phyloP scores from a whole-genome alignment of 1,284 basidiomycete genomes.

The Prillingera fragicola region DNA sequence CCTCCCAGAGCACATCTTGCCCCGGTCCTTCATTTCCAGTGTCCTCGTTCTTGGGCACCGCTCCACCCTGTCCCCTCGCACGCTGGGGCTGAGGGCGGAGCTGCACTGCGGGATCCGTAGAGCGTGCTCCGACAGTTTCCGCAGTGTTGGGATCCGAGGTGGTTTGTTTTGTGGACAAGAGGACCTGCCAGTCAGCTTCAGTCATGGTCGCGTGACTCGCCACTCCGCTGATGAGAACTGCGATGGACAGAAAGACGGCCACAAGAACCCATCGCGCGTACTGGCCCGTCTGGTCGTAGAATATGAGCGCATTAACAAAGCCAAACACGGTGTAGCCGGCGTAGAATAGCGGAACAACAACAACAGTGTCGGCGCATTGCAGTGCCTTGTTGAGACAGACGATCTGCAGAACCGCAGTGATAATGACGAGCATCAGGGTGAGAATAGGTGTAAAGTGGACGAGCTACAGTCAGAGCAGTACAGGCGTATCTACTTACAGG shows the following conservation, averaged over 20 bases:
- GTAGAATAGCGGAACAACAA: constrained; percentile 68
- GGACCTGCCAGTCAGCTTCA: constrained; percentile 22
- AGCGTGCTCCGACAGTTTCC: too few relatives aligned
- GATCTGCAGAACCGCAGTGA: constrained; percentile 81
- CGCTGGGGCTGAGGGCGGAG: too few relatives aligned
- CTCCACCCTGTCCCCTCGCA: too few relatives aligned
- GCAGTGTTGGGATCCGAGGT: constrained; percentile 16
- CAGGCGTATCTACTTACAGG: constrained; percentile 26
- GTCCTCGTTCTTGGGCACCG: constrained; percentile 5
- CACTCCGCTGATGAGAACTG: constrained; percentile 77
- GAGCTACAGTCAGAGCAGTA: constrained; percentile 50
- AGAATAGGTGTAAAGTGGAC: constrained; percentile 72
- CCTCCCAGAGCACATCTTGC: constrained; percentile 13
- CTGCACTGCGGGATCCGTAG: constrained; percentile 13
- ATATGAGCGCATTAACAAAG: constrained; percentile 65
- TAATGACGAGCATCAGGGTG: constrained; percentile 69
- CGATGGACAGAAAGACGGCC: constrained; percentile 75
- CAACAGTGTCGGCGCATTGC: constrained; percentile 57
- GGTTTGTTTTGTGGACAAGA: constrained; percentile 43
- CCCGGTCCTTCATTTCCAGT: constrained; percentile 2
- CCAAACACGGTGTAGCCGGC: constrained; percentile 60
- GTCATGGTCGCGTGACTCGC: constrained; percentile 47
- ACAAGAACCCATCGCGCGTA: constrained; percentile 81
- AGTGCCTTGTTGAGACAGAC: constrained; percentile 82
- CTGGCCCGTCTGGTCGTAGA: constrained; percentile 72